These are phyloP conservation scores for Penicillium sp. DNA, from an alignment of 2,329 filamentous ascomycete genomes.

Conservation along the genomic window DNA sequence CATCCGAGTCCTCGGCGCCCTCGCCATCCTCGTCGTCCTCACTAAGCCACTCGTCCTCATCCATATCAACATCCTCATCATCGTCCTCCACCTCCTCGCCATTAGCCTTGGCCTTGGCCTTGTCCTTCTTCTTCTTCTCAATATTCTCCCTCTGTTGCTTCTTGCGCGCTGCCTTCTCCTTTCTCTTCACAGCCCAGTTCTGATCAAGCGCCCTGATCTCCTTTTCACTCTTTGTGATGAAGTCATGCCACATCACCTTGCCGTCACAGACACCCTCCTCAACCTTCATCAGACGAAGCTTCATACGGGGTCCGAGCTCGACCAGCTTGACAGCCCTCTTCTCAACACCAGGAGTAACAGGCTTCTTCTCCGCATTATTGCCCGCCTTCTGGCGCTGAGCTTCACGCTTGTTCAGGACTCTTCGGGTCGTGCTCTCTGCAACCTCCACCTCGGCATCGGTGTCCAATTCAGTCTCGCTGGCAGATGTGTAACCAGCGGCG, in stretches of 20 bases:
- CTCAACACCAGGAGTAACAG: slow-evolving; percentile 56
- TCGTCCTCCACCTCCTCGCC: slow-evolving; percentile 47
- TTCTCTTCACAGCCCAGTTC: slow-evolving; percentile 74
- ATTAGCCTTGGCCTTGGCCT: slow-evolving; percentile 45
- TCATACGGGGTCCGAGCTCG: slow-evolving; percentile 87
- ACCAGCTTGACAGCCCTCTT: slow-evolving; percentile 85
- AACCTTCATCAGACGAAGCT: slow-evolving; percentile 84
- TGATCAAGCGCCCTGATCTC: slow-evolving; percentile 76
- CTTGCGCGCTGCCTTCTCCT: slow-evolving; percentile 81
- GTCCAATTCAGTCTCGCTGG: slow-evolving; percentile 87
- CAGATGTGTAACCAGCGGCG: slow-evolving; percentile 82
- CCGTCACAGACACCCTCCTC: slow-evolving; percentile 89
- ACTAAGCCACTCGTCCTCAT: slow-evolving; percentile 52
- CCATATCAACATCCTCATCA: slow-evolving; percentile 52
- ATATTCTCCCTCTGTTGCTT: slow-evolving; percentile 85
- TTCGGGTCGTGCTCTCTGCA: slow-evolving; percentile 52
- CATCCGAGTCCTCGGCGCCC: slow-evolving; percentile 40
- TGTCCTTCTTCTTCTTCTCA: slow-evolving; percentile 72
- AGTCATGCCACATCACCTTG: slow-evolving; percentile 97
- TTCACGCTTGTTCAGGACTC: slow-evolving; percentile 51
- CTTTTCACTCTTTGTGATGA: slow-evolving; percentile 73
- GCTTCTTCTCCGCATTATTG: slow-evolving; percentile 44
- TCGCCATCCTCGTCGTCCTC: slow-evolving; percentile 46
- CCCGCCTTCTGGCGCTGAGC: slow-evolving; percentile 44
- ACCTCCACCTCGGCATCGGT: slow-evolving; percentile 96